These are phyloP conservation scores for Alternaria consortialis DNA, from an alignment of 2,329 filamentous ascomycete species.

Conservation along the genomic window DNA sequence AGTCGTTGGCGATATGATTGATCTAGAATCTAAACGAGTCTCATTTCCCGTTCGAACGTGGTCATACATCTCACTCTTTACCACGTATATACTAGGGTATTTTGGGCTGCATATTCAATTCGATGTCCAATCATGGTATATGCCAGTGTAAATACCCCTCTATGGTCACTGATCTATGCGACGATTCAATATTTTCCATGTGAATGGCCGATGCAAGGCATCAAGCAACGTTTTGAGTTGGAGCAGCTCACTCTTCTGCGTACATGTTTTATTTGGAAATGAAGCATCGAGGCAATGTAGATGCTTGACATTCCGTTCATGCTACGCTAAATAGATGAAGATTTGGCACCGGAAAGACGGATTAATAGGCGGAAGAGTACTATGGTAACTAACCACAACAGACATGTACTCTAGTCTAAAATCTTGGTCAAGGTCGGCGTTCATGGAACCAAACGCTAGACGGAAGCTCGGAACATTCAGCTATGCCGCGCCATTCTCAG, in stretches of 20 bases:
- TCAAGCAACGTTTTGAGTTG: background rate
- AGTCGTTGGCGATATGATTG: no score
- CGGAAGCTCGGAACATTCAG: background rate
- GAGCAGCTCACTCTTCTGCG: background rate
- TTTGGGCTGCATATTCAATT: background rate
- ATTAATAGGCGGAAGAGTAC: background rate
- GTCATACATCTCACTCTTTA: background rate
- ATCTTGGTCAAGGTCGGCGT: background rate
- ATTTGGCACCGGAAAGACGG: background rate
- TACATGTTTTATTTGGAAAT: background rate
- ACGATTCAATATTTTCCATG: background rate
- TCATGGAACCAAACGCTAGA: background rate
- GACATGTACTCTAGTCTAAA: background rate
- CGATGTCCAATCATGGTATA: background rate
- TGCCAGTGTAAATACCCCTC: no score
- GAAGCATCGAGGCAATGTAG: background rate
- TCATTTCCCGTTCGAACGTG: no score
- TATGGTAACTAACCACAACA: background rate
- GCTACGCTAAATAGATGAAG: background rate
- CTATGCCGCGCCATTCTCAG: background rate
- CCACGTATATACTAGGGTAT: background rate
- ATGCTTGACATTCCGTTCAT: background rate
- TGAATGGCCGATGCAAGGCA: fast-evolving
- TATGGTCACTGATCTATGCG: no score
- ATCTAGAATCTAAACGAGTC: no score